These are phyloP conservation scores for Plectosphaerella sp. DNA, from an alignment of 2,329 filamentous ascomycete genomes.

Conservation along the genomic window DNA sequence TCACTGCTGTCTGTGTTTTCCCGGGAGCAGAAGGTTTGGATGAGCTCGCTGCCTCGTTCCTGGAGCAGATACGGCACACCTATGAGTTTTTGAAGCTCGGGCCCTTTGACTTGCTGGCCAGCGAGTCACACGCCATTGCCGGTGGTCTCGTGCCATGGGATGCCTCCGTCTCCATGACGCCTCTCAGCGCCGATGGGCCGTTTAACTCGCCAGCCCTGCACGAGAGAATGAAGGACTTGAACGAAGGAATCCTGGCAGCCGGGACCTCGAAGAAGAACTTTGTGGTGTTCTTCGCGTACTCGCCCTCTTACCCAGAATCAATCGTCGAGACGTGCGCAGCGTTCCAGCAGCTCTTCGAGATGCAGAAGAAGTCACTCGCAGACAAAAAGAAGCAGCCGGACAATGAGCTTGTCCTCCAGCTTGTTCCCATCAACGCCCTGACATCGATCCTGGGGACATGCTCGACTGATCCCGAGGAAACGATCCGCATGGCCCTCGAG, in stretches of 20 bases:
- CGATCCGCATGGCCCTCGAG: slow-evolving; percentile 64
- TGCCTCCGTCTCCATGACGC: slow-evolving; percentile 12
- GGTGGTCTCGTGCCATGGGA: slow-evolving; percentile 48
- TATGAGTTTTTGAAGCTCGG: slow-evolving; percentile 75
- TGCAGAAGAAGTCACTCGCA: slow-evolving; percentile 47
- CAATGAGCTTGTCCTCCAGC: slow-evolving; percentile 72
- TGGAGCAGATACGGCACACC: slow-evolving; percentile 62
- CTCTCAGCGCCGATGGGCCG: background rate
- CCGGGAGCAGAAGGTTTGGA: slow-evolving; percentile 60
- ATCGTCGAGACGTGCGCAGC: slow-evolving; percentile 68
- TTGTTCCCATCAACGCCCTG: slow-evolving; percentile 66
- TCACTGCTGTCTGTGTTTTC: slow-evolving; percentile 66
- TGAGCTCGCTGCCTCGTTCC: slow-evolving; percentile 57
- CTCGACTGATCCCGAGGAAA: slow-evolving; percentile 56
- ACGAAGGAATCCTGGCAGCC: slow-evolving; percentile 38
- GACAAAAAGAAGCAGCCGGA: slow-evolving; percentile 36
- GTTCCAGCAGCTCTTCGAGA: slow-evolving; percentile 68
- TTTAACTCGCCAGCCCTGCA: slow-evolving; percentile 29
- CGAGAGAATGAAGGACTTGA: slow-evolving; percentile 44
- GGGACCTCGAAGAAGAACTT: slow-evolving; percentile 52
- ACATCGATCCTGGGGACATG: slow-evolving; percentile 59
- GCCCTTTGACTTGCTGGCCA: slow-evolving; percentile 48
- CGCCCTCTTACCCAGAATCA: slow-evolving; percentile 55
- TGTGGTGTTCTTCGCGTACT: slow-evolving; percentile 74
- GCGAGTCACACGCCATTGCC: slow-evolving; percentile 33